These are phyloP conservation scores for Apiotrichum gamsii DNA, from an alignment of 1,284 basidiomycete genomes.

Conservation along the genomic window DNA sequence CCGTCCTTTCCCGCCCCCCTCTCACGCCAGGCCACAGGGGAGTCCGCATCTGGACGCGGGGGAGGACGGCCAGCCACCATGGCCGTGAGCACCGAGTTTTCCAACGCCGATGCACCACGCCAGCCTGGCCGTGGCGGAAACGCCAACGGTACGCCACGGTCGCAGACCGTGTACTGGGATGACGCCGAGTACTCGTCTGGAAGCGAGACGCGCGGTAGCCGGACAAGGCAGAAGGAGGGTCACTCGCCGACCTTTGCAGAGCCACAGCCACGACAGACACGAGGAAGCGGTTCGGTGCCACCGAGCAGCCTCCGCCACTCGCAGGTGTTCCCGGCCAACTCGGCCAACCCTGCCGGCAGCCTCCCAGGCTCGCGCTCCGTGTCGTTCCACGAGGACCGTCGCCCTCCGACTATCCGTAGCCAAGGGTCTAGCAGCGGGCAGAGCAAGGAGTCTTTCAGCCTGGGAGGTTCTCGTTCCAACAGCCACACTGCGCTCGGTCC, in stretches of 20 bases:
- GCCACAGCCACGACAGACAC: too few species aligned
- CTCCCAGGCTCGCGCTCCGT: conserved; percentile 13
- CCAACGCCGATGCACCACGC: conserved; percentile 5
- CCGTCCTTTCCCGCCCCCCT: conserved; percentile 18
- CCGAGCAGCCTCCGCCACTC: conserved; percentile 19
- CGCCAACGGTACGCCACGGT: conserved; percentile 19
- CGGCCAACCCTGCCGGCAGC: background rate
- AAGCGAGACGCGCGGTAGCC: background rate
- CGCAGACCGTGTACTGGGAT: conserved; percentile 44
- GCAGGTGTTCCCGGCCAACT: conserved; percentile 13
- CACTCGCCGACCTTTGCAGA: too few species aligned
- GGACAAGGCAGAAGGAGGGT: background rate
- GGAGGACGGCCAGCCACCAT: conserved; percentile 4
- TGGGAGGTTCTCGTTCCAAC: conserved; percentile 11
- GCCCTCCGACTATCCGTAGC: conserved; percentile 10
- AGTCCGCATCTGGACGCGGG: conserved; percentile 6
- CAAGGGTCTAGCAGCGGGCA: conserved; percentile 14
- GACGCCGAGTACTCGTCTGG: conserved; percentile 30
- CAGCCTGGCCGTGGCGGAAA: conserved; percentile 3
- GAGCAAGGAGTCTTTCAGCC: conserved; percentile 8
- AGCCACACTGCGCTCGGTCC: conserved; percentile 12
- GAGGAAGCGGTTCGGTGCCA: conserved; percentile 1
- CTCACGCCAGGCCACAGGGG: conserved; percentile 13
- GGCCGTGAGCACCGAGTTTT: conserved; percentile 1
- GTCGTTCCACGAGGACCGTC: conserved; percentile 15